phyloP scores from a whole-genome alignment of 2,329 filamentous ascomycete species.

The Ophiostoma ulmi region DNA sequence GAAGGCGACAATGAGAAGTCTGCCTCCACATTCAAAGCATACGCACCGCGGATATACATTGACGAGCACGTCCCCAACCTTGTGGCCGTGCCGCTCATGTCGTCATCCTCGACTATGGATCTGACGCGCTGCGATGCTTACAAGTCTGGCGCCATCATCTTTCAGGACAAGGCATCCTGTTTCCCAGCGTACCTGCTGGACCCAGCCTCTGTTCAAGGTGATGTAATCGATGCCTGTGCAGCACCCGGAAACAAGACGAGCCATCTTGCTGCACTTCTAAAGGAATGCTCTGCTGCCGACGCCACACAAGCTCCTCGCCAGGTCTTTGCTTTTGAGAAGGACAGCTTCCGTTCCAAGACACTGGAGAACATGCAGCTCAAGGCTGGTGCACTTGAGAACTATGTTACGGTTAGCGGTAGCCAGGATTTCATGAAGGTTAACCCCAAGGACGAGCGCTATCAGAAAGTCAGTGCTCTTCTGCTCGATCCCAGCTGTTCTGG shows the following conservation, averaged over 20 bases:
- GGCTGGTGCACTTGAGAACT: constrained; percentile 54
- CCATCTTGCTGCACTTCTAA: constrained; percentile 74
- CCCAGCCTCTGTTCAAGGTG: constrained; percentile 50
- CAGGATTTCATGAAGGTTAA: constrained; percentile 79
- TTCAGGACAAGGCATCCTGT: constrained; percentile 96
- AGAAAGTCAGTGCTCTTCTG: constrained; percentile 71
- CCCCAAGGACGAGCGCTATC: constrained; percentile 56
- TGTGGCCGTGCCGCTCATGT: constrained; percentile 61
- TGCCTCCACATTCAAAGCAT: background rate
- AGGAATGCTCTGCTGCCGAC: constrained; percentile 27
- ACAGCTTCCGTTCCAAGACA: constrained; percentile 63
- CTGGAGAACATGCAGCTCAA: constrained; percentile 78
- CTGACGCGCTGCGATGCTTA: constrained; percentile 71
- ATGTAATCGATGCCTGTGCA: constrained; percentile 87
- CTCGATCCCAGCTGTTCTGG: constrained; percentile 94
- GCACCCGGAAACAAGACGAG: constrained; percentile 98
- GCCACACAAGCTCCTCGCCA: constrained; percentile 24
- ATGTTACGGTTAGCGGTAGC: constrained; percentile 36
- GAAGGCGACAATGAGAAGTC: background rate
- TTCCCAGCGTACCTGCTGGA: constrained; percentile 88
- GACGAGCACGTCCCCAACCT: constrained; percentile 80
- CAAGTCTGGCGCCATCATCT: constrained; percentile 68
- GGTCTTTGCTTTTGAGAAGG: constrained; percentile 78
- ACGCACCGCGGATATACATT: constrained; percentile 50
- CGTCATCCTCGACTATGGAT: constrained; percentile 48